Evolutionary conservation across 192 early-diverging fungal species (phyloP), one percentile per base, ranked within the genome.

Genomic region (Gaertneriomyces semiglobifer): DNA sequence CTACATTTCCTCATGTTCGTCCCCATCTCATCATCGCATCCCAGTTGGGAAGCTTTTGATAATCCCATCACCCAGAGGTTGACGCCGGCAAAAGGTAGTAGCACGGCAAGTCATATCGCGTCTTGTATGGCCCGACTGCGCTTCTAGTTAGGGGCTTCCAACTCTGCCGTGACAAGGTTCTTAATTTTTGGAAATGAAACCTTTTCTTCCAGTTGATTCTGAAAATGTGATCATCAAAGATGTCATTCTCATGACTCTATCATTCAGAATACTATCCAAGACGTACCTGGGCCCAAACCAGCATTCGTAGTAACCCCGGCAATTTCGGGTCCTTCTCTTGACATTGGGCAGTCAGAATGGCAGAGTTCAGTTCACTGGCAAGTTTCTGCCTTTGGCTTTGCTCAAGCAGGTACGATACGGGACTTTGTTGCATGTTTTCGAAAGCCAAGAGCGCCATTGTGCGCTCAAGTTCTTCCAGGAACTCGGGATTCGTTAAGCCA

Each of bases 361-460:
- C 97, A 0, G 92, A 83, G 76, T 99, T 99, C 58, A 98, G 81
- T 72, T 99, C 97, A 19, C 86, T 87, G 0, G 97, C 97, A 6
- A 89, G 90, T 73, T 93, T 92, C 75, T 96, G 93, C 44, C 94
- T 73, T 63, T 99, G 94, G 14, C 84, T 77, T 74, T 90, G 88
- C 47, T 95, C 93, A 63, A 98, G 70, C 56, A 99, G 76, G 63
- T 92, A 89, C 5, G 85, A 85, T 18, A 99, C 86, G 19, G 97
- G 94, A 6, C 90, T 92, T 44, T 41, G 18, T 12, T 54, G 19
- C 16, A 69, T 75, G 50, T 87, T 75, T 33, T 96, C 92, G 77
- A 99, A 99, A 5, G 94, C 97, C 52, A 99, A 78, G 58, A 99
- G 77, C 2, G 95, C 90, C 95, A 99, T 98, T 8, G 95, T 96